Percentiles rank a stretch among this genome's conserved stretches.
These are phyloP conservation scores for Solanum habrochaites DNA, from an alignment of 257 asterid genomes.

Conservation along the genomic window DNA sequence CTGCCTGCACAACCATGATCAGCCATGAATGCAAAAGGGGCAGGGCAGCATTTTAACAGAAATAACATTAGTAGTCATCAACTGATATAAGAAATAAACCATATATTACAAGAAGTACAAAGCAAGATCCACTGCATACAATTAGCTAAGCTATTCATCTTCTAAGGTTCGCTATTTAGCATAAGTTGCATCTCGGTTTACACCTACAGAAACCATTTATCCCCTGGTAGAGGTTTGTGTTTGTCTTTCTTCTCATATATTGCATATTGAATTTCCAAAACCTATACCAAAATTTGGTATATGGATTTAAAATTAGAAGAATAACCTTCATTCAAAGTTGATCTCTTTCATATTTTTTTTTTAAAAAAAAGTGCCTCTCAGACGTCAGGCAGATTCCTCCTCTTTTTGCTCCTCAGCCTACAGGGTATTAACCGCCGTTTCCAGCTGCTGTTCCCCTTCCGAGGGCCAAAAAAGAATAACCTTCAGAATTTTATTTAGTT, in stretches of 20 bases:
- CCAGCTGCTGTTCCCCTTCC: no score
- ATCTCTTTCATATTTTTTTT: neutral
- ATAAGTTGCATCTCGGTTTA: neutral
- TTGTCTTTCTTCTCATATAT: neutral
- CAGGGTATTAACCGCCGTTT: no score
- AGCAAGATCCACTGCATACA: neutral
- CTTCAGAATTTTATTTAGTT: neutral
- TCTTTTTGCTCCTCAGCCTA: no score
- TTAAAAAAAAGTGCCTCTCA: no score
- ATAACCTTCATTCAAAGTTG: neutral
- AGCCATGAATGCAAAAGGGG: neutral
- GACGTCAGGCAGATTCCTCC: no score
- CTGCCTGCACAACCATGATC: constrained; percentile 30
- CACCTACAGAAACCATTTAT: neutral
- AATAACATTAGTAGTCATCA: neutral
- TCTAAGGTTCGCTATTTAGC: neutral
- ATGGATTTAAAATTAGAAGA: neutral
- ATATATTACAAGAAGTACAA: neutral
- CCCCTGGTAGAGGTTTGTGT: neutral
- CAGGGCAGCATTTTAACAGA: neutral
- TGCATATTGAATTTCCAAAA: neutral
- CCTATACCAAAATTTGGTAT: neutral
- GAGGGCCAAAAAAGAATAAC: neutral
- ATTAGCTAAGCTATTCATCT: neutral
- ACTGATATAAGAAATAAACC: neutral